Conservation (phyloP, 345 rosid species). For the Capsella bursapastoris region DNA sequence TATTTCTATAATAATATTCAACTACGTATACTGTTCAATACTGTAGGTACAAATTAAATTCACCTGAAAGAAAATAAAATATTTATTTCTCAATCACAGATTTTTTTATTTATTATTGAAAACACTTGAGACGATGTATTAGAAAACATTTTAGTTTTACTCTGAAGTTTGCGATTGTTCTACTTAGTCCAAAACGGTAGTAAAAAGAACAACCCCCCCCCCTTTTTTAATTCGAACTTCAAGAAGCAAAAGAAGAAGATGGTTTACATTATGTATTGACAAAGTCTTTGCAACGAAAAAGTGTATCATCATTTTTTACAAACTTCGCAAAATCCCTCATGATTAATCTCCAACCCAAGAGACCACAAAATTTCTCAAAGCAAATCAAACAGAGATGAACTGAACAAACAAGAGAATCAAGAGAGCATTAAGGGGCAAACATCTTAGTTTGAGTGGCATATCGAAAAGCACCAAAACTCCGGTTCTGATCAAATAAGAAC, state of each 20-base stretch:
- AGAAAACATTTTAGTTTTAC: not conserved
- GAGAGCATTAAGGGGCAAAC: constrained; percentile 8
- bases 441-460: not conserved
- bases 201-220: too few relatives aligned
- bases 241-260: not conserved
- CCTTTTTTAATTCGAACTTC: not conserved
- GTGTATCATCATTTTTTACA: not conserved
- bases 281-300: not conserved
- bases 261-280: constrained; percentile 23
- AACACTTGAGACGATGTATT: not conserved
- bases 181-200: not conserved
- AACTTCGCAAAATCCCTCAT: constrained; percentile 5
- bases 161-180: not conserved
- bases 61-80: not conserved
- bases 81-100: not conserved
- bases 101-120: not conserved
- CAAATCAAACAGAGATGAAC: constrained; percentile 14
- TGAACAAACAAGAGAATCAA: constrained; percentile 14
- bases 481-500: constrained; percentile 54
- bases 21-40: too few relatives aligned
- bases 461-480: not conserved
- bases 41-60: not conserved
- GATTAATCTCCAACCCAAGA: constrained; percentile 2
- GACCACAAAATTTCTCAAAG: constrained; percentile 5
- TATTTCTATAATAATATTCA: too few relatives aligned